These are phyloP conservation scores for Chaetomiaceae sp. DNA, from an alignment of 2,329 filamentous ascomycete species.

Conservation along the genomic window DNA sequence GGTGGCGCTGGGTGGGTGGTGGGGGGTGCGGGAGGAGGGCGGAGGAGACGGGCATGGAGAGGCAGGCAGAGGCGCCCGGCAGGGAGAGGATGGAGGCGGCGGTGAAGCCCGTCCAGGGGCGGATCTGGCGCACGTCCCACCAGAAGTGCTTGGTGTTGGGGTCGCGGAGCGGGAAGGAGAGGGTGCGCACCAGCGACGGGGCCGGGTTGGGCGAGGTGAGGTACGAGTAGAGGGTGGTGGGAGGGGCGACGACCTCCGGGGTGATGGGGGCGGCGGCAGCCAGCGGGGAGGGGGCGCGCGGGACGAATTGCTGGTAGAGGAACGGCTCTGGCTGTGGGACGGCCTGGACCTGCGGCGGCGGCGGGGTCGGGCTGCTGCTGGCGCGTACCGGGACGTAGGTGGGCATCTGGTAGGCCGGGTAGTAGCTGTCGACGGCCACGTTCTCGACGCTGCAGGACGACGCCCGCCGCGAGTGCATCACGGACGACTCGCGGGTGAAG, in stretches of 20 bases:
- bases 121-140: slow-evolving; percentile 90
- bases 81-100: slow-evolving; percentile 64
- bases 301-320: slow-evolving; percentile 40
- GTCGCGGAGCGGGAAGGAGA: slow-evolving; percentile 62
- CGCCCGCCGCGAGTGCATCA: slow-evolving; percentile 47
- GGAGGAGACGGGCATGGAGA: slow-evolving; percentile 61
- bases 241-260: slow-evolving; percentile 36
- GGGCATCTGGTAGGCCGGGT: slow-evolving; percentile 77
- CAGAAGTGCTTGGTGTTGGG: slow-evolving; percentile 77
- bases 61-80: slow-evolving; percentile 64
- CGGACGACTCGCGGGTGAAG: slow-evolving; percentile 42
- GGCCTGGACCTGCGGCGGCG: slow-evolving; percentile 25
- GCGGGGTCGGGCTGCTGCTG: slow-evolving; percentile 21
- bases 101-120: slow-evolving; percentile 77
- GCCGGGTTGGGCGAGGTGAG: slow-evolving; percentile 75
- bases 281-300: slow-evolving; percentile 42
- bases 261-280: slow-evolving; percentile 33
- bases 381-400: slow-evolving; percentile 38
- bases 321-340: slow-evolving; percentile 37
- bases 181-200: slow-evolving; percentile 71
- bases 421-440: slow-evolving; percentile 63
- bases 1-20: slow-evolving; percentile 53
- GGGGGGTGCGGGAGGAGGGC: slow-evolving; percentile 53
- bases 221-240: slow-evolving; percentile 70
- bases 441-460: slow-evolving; percentile 65